A percentile compares a stretch with the other conserved stretches of the same genome.
phyloP scores from a whole-genome alignment of 1,284 basidiomycete species.

The Golubevia sp. region DNA sequence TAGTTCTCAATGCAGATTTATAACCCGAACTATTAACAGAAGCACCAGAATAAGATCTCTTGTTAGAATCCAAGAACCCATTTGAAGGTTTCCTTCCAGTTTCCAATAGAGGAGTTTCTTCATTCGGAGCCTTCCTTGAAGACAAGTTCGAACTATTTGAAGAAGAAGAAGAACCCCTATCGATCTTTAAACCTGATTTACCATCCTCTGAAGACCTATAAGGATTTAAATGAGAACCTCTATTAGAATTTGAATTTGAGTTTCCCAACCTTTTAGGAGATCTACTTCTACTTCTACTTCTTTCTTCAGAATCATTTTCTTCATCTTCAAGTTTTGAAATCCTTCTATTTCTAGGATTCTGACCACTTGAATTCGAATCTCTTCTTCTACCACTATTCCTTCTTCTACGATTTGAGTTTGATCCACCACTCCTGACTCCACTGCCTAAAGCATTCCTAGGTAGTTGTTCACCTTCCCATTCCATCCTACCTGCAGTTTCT shows the following conservation, averaged over 20 bases:
- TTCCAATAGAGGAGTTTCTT: not conserved
- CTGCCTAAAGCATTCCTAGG: conserved; percentile 24
- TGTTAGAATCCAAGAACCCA: not conserved
- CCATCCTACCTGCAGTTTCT: conserved; percentile 12
- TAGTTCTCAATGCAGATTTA: not conserved
- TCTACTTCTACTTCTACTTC: conserved; percentile 9
- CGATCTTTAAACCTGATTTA: too few relatives aligned
- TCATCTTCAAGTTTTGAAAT: too few relatives aligned
- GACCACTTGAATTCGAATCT: not conserved
- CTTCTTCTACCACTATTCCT: conserved; percentile 8
- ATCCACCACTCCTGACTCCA: not conserved
- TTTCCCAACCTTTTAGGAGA: conserved; percentile 1
- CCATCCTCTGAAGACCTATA: too few relatives aligned
- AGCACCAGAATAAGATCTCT: conserved; percentile 12
- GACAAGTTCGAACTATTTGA: not conserved
- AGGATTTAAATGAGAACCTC: too few relatives aligned
- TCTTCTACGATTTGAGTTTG: conserved; percentile 12
- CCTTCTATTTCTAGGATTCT: too few relatives aligned
- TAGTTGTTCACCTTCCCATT: conserved; percentile 34
- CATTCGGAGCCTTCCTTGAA: not conserved
- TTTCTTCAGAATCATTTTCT: not conserved
- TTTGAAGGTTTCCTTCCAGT: not conserved
- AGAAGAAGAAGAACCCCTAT: too few relatives aligned
- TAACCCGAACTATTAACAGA: conserved; percentile 13
- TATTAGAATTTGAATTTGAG: too few relatives aligned